A percentile compares a stretch with the other conserved stretches of the same genome.
These are phyloP conservation scores for Candida peoriensis DNA, from an alignment of 805 yeast species.

Conservation along the genomic window DNA sequence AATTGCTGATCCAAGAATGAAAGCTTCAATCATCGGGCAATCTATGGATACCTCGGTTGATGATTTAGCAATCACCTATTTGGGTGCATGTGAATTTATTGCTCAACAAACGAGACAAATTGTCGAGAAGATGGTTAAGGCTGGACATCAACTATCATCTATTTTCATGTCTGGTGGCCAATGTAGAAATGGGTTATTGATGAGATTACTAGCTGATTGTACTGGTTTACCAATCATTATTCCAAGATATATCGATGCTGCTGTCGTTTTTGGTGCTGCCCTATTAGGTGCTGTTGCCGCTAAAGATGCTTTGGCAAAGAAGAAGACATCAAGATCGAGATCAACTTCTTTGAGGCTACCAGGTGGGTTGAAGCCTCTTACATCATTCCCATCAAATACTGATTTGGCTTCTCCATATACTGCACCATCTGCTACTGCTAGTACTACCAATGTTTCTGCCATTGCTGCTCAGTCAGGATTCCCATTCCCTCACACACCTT, in stretches of 20 bases:
- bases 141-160: constrained; percentile 73
- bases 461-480: constrained; percentile 30
- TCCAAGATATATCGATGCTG: constrained; percentile 93
- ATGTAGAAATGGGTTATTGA: constrained; percentile 84
- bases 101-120: constrained; percentile 97
- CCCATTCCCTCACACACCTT: constrained; percentile 46
- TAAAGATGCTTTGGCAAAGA: constrained; percentile 42
- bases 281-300: constrained; percentile 93
- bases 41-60: constrained; percentile 86
- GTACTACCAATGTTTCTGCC: constrained; percentile 44
- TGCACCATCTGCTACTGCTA: constrained; percentile 75
- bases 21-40: constrained; percentile 87
- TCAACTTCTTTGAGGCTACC: constrained; percentile 25
- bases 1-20: constrained; percentile 92
- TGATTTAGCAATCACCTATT: constrained; percentile 77
- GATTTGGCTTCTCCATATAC: constrained; percentile 64
- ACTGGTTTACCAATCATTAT: constrained; percentile 88
- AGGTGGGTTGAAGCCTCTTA: constrained; percentile 22
- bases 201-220: constrained; percentile 88
- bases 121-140: constrained; percentile 71
- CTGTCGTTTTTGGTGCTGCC: constrained; percentile 96
- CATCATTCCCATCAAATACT: constrained; percentile 5
- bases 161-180: constrained; percentile 96
- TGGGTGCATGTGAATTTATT: constrained; percentile 95
- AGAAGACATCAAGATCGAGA: constrained; percentile 12